Evolutionary conservation across 2,329 filamentous ascomycete species (phyloP).

Genomic region (Colletotrichum costaricense): DNA sequence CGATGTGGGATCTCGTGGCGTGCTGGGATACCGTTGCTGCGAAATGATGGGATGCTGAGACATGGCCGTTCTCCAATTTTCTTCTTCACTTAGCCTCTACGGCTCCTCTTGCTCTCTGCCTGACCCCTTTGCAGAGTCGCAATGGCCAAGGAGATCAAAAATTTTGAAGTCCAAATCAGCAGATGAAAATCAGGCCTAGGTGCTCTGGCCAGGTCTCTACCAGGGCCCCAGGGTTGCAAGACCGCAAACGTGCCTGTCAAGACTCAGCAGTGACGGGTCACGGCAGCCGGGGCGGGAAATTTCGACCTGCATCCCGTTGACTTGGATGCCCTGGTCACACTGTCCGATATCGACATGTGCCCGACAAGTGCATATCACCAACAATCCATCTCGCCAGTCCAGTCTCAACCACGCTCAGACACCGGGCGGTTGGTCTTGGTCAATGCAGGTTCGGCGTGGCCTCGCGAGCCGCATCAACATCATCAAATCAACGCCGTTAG

Average conservation of each 20-base stretch:
- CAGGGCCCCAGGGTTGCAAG: neutral
- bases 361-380: conserved; percentile 14
- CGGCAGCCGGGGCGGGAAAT: conserved; percentile 22
- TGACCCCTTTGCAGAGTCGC: conserved; percentile 19
- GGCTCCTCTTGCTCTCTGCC: neutral
- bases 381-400: neutral
- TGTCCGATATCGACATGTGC: conserved; percentile 24
- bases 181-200: neutral
- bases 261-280: conserved; percentile 19
- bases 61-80: conserved; percentile 7
- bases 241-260: neutral
- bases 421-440: conserved; percentile 1
- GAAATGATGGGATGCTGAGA: conserved; percentile 25
- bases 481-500: conserved; percentile 1
- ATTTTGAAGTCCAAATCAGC: conserved; percentile 1
- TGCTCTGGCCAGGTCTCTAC: conserved; percentile 14
- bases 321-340: conserved; percentile 19
- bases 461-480: conserved; percentile 19
- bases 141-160: conserved; percentile 3
- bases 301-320: conserved; percentile 27
- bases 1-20: conserved; percentile 14
- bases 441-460: conserved; percentile 10
- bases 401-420: neutral
- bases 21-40: conserved; percentile 23
- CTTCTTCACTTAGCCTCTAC: neutral